Evolutionary conservation across 164 flowering plant species (phyloP), one percentile per base, ranked within the genome.

Genomic region (Chimonanthus salicifolius): DNA sequence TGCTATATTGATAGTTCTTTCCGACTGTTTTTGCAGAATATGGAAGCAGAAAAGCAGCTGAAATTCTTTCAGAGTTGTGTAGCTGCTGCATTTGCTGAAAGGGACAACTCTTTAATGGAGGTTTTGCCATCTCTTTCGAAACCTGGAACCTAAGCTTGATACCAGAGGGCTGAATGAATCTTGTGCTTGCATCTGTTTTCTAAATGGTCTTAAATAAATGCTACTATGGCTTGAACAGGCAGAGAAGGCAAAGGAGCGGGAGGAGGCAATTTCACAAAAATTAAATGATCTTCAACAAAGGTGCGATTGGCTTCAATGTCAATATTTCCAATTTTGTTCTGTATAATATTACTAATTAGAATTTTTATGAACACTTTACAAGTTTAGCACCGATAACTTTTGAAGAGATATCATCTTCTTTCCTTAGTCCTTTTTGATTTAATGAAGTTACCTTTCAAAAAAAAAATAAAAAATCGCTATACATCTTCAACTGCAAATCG

Each of bases 61-160:
- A 89, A 88, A 73, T 95, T 92, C 84, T 90, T 95, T 73, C 99
- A 94, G 77, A 86, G 90, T 62, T 89, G 90, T 83, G 92, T 95
- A 66, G 97, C 97, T 71, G 83, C 92, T 80, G 98, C 99, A 72
- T 95, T 95, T 88, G 83, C 99, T 76, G 99, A 95, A 74, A 81
- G 99, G 70, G 99, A 95, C 80, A 79, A 88, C 62, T 84, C 97
- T 65, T 71, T 92, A 60, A 86, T 95, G 89, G 98, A 95, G 99
- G 98, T 94, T 46, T 67, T 79, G 51, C 15, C 64, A 15, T 11
- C 71, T 79, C 7, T 72, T 7, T 54, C 0, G 60, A 54, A 13
- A 11, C 60, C 16, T 54, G 11, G 16, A 4, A 15, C 0, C 11
- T 54, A 4, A 15, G 4, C 11, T 54, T 54, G 60, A 54, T 54